Percentiles rank a stretch among this genome's conserved stretches.
Evolutionary conservation across 805 yeast species (phyloP).

Genomic region (Limtongia smithiae): DNA sequence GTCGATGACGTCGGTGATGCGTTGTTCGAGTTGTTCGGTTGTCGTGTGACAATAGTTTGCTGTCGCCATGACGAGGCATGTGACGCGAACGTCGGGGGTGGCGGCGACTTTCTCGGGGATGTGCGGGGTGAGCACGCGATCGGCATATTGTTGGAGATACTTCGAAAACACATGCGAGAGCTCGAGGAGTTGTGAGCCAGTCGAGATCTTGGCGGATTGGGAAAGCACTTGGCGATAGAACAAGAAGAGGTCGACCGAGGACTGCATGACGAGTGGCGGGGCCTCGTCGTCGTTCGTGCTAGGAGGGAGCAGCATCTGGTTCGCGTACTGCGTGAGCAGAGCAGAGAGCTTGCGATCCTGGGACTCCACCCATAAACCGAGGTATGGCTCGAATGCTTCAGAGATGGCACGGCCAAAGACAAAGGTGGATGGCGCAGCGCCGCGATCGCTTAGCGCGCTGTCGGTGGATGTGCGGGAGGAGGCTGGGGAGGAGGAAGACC

Average conservation of each 20-base stretch:
- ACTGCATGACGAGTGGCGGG: constrained; percentile 67
- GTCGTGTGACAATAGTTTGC: constrained; percentile 86
- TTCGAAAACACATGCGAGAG: constrained; percentile 60
- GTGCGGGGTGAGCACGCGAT: constrained; percentile 41
- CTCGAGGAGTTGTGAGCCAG: constrained; percentile 44
- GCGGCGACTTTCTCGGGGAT: constrained; percentile 39
- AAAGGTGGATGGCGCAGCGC: constrained; percentile 26
- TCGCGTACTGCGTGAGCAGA: constrained; percentile 62
- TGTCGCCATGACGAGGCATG: constrained; percentile 75
- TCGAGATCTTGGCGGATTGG: constrained; percentile 61
- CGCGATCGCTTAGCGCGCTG: constrained; percentile 20
- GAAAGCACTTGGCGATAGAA: constrained; percentile 66
- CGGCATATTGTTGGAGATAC: constrained; percentile 59
- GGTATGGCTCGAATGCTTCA: constrained; percentile 76
- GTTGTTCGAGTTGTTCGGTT: constrained; percentile 69
- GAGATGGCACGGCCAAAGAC: constrained; percentile 48
- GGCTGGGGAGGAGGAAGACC: constrained; percentile 10
- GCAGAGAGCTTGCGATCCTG: constrained; percentile 65
- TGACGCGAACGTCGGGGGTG: constrained; percentile 58
- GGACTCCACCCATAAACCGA: constrained; percentile 79
- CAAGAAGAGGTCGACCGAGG: constrained; percentile 84
- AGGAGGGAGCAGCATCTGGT: constrained; percentile 52
- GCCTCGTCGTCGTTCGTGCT: constrained; percentile 46
- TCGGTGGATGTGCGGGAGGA: constrained; percentile 21
- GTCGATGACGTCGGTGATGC: constrained; percentile 44